phyloP scores from a whole-genome alignment of 2,329 filamentous ascomycete genomes.

The Aureobasidium sp. region DNA sequence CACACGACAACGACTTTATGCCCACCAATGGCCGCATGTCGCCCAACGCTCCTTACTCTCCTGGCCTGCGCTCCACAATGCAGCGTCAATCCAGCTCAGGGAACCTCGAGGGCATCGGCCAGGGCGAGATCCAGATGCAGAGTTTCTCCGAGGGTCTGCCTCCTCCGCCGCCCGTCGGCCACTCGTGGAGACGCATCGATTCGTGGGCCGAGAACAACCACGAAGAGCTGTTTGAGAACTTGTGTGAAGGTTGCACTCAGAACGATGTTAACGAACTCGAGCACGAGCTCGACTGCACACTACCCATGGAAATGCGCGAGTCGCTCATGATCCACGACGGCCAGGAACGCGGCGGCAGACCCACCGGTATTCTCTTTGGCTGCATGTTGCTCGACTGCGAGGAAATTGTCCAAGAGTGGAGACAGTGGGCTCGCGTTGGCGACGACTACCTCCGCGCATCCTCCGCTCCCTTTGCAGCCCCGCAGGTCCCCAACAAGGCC shows the following conservation, averaged over 20 bases:
- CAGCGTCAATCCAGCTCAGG: slow-evolving; percentile 38
- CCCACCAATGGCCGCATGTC: slow-evolving; percentile 72
- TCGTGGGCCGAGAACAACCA: slow-evolving; percentile 92
- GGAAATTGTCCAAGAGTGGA: slow-evolving; percentile 96
- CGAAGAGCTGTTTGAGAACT: slow-evolving; percentile 85
- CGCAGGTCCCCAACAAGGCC: slow-evolving; percentile 62
- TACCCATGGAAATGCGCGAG: slow-evolving; percentile 89
- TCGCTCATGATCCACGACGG: slow-evolving; percentile 88
- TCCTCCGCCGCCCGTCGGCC: slow-evolving; percentile 75
- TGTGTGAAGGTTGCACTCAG: slow-evolving; percentile 82
- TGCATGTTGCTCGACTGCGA: slow-evolving; percentile 96
- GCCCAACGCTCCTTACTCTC: slow-evolving; percentile 71
- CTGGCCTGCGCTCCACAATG: slow-evolving; percentile 77
- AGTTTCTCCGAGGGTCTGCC: slow-evolving; percentile 87
- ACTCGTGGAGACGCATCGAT: slow-evolving; percentile 94
- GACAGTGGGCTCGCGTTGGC: slow-evolving; percentile 91
- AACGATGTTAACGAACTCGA: slow-evolving; percentile 97
- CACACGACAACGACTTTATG: slow-evolving; percentile 67
- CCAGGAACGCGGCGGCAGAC: slow-evolving; percentile 87
- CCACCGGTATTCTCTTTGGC: slow-evolving; percentile 87
- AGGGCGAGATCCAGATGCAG: slow-evolving; percentile 91
- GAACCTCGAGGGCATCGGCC: slow-evolving; percentile 63
- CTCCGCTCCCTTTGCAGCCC: slow-evolving; percentile 46
- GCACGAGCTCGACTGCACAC: slow-evolving; percentile 87
- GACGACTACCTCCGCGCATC: slow-evolving; percentile 62